Base-by-base conservation (phyloP, 1,139 yeast species). In the Barnettozyma hawaiiensis region DNA sequence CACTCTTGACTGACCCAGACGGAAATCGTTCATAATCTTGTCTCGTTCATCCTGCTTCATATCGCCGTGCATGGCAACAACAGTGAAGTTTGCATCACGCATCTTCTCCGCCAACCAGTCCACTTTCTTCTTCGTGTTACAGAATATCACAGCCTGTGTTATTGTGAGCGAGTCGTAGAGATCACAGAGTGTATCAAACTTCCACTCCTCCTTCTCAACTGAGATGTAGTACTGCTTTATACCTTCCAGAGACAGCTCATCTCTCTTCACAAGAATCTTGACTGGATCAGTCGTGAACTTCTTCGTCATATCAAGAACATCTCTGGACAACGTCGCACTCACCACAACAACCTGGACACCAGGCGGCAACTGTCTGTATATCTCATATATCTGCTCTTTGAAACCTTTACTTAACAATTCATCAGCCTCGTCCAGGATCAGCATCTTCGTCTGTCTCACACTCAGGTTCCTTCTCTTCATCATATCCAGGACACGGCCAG, bases 21-120 rank as follows among this genome's bases (percentile, higher is more conserved):
- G 69, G 62, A 84, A 84, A 58, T 89, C 97, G 56, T 77, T 78
- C 97, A 92, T 92, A 49, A 90, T 81, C 44, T 72, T 69, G 62
- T 89, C 96, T 62, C 97, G 73, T 58, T 90, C 96, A 46, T 83
- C 87, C 65, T 92, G 97, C 57, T 85, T 83, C 96, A 92, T 85
- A 58, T 92, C 97, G 22, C 97, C 97, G 61, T 92, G 97, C 95
- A 92, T 90, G 9, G 96, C 74, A 6, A 81, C 86, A 15, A 90
- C 96, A 0, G 96, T 82, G 64, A 92, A 92, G 60, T 87, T 85
- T 15, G 90, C 80, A 54, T 76, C 81, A 42, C 73, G 71, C 75
- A 92, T 75, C 58, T 84, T 83, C n/a, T 76, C 79, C 5, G 87
- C 71, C 22, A 92, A 69, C 95, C 96, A 89, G 61, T 87, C 95